A percentile compares a stretch with the other conserved stretches of the same genome.
These are phyloP conservation scores for Trichoderma endophyticum DNA, from an alignment of 2,329 filamentous ascomycete genomes.

Conservation along the genomic window DNA sequence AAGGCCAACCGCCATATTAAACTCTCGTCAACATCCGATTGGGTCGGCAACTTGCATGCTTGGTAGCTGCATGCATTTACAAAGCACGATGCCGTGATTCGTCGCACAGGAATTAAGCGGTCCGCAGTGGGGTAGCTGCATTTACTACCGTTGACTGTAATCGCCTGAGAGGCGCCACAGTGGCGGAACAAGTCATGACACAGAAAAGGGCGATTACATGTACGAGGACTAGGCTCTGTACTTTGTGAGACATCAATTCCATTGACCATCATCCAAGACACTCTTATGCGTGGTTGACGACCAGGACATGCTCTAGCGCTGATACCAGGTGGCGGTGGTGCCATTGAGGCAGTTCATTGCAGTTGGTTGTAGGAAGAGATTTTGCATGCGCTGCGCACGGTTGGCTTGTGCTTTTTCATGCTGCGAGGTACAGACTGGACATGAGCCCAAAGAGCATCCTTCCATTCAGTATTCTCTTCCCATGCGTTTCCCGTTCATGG, in stretches of 20 bases:
- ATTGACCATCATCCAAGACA: neutral
- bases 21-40: neutral
- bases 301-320: neutral
- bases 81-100: constrained; percentile 17
- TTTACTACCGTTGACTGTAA: no score
- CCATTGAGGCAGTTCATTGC: neutral
- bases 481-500: neutral
- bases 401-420: neutral
- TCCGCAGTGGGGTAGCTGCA: neutral
- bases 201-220: neutral
- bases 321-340: neutral
- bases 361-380: neutral
- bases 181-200: neutral
- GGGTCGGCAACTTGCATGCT: neutral
- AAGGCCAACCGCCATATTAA: neutral
- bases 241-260: neutral
- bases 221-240: neutral
- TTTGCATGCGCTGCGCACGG: neutral
- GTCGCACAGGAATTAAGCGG: constrained; percentile 4
- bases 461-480: neutral
- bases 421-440: neutral
- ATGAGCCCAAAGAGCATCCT: neutral
- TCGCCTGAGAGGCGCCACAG: neutral
- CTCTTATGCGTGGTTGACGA: neutral
- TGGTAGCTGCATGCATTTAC: constrained; percentile 5